phyloP scores from a whole-genome alignment of 208 protist genomes.

The Endotrypanum monterogeii region DNA sequence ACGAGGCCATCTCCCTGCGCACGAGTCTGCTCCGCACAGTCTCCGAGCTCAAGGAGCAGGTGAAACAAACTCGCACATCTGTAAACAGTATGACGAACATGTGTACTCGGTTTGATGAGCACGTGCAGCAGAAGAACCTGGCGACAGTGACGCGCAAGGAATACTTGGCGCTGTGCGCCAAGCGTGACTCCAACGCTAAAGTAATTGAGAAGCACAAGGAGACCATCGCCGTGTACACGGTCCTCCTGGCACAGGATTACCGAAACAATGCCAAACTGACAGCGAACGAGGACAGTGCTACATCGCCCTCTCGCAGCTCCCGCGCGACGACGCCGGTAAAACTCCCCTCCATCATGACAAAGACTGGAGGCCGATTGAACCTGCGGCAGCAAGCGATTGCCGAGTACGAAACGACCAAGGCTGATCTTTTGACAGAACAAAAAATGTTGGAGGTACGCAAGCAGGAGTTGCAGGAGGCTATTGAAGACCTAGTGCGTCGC shows the following conservation, averaged over 20 bases:
- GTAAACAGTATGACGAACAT: conserved; percentile 32
- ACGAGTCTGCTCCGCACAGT: conserved; percentile 46
- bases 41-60: conserved; percentile 32
- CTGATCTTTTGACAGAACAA: conserved; percentile 8
- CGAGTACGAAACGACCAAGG: conserved; percentile 21
- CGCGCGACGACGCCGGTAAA: conserved; percentile 14
- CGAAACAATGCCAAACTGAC: not conserved
- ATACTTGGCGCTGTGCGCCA: conserved; percentile 43
- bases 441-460: conserved; percentile 10
- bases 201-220: conserved; percentile 27
- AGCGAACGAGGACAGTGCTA: not conserved
- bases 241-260: conserved; percentile 26
- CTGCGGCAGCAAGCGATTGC: conserved; percentile 8
- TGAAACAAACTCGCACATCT: conserved; percentile 33
- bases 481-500: conserved; percentile 18
- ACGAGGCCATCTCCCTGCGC: conserved; percentile 73
- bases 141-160: conserved; percentile 52
- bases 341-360: not conserved
- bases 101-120: conserved; percentile 49
- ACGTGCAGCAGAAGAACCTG: conserved; percentile 29
- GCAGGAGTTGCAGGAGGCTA: conserved; percentile 24
- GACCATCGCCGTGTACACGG: conserved; percentile 55
- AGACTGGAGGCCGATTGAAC: not conserved
- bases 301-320: not conserved
- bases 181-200: conserved; percentile 33